A percentile compares a stretch with the other conserved stretches of the same genome.
Conservation (phyloP, 495 filamentous ascomycete species). For the Patellaria atrata region DNA sequence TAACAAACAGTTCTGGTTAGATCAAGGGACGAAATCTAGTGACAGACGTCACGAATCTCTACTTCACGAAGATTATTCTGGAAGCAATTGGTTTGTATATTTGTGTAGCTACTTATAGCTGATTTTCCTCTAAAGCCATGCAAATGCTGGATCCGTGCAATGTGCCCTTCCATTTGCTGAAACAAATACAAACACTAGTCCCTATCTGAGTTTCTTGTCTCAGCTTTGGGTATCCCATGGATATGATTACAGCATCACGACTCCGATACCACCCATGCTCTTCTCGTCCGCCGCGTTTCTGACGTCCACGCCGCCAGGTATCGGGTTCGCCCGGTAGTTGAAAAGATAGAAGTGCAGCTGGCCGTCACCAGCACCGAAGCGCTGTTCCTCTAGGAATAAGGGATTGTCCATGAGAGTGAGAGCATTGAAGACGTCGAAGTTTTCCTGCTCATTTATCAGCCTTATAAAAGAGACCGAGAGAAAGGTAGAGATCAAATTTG, state of each 20-base stretch:
- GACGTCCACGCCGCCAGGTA: constrained; percentile 70
- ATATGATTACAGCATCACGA: constrained; percentile 55
- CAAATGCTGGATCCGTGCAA: too few species aligned
- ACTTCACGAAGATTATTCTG: too few species aligned
- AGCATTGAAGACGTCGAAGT: constrained; percentile 95
- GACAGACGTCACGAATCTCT: too few species aligned
- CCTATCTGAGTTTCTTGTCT: too few species aligned
- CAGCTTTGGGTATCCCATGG: too few species aligned
- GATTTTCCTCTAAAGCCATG: too few species aligned
- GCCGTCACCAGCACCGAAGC: constrained; percentile 87
- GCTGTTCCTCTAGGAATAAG: constrained; percentile 80
- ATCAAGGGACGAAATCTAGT: too few species aligned
- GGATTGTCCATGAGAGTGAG: constrained; percentile 86
- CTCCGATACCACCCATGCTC: constrained; percentile 70
- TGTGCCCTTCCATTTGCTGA: too few species aligned
- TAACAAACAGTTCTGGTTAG: too few species aligned
- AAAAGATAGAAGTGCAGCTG: constrained; percentile 92
- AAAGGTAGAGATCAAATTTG: background rate
- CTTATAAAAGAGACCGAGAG: background rate
- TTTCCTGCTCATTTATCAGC: constrained; percentile 31
- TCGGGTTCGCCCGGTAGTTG: constrained; percentile 76
- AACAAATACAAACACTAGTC: too few species aligned
- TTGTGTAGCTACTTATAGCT: too few species aligned
- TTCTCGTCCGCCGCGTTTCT: constrained; percentile 59
- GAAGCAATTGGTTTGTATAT: too few species aligned